Evolutionary conservation across 805 yeast genomes (phyloP).

Genomic region (Wickerhamiella lipophila): DNA sequence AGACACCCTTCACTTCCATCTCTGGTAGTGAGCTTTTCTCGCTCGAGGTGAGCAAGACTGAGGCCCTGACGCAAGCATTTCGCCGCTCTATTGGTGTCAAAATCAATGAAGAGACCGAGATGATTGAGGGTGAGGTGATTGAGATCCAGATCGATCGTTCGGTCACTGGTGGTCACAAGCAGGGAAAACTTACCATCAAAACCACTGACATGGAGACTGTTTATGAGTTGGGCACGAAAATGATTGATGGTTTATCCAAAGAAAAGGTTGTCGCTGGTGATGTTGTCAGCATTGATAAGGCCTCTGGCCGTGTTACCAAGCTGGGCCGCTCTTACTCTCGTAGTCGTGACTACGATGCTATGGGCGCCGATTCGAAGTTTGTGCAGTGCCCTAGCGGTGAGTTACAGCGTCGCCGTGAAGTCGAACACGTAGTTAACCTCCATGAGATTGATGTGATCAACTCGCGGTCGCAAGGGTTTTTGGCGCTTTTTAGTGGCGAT

Average conservation of each 20-base stretch:
- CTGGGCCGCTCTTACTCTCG: conserved; percentile 93
- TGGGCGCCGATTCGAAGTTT: conserved; percentile 96
- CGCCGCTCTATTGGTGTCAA: conserved; percentile 90
- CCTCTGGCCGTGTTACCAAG: conserved; percentile 85
- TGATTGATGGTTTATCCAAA: conserved; percentile 86
- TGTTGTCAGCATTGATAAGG: conserved; percentile 88
- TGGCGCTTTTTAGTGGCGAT: conserved; percentile 89
- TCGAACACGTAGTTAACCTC: conserved; percentile 92
- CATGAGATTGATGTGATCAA: conserved; percentile 97
- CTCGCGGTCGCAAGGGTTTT: conserved; percentile 93
- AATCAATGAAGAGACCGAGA: conserved; percentile 92
- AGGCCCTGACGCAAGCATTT: conserved; percentile 91
- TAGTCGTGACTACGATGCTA: conserved; percentile 95
- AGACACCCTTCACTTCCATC: conserved; percentile 89
- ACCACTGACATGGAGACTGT: conserved; percentile 98
- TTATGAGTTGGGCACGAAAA: conserved; percentile 85
- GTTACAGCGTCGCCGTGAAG: conserved; percentile 87
- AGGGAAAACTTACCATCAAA: conserved; percentile 92
- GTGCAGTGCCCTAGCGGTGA: conserved; percentile 99
- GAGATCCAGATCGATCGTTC: conserved; percentile 91
- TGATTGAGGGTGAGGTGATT: conserved; percentile 97
- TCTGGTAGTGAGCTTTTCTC: conserved; percentile 92
- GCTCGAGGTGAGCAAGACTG: conserved; percentile 86
- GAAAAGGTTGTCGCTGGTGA: conserved; percentile 97
- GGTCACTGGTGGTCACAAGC: conserved; percentile 94